These are phyloP conservation scores for Mycena alexandri DNA, from an alignment of 768 basidiomycete species.

Conservation along the genomic window DNA sequence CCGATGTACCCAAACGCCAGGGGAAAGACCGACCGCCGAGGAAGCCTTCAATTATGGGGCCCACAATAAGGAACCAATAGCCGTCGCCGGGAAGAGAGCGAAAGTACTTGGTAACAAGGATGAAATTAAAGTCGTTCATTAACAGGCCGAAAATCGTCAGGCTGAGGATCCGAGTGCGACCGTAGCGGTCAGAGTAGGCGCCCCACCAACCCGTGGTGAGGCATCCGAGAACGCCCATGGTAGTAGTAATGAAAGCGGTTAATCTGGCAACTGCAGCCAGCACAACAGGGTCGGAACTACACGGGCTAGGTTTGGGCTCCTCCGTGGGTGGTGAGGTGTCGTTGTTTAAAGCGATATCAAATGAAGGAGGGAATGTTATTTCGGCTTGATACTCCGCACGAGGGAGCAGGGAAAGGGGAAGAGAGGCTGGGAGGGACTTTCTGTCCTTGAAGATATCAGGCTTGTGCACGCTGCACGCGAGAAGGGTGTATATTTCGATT, in stretches of 20 bases:
- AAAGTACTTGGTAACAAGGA: slow-evolving; percentile 63
- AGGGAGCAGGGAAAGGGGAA: slow-evolving; percentile 3
- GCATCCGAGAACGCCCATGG: slow-evolving; percentile 80
- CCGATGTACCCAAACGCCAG: not conserved
- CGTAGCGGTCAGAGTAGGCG: slow-evolving; percentile 71
- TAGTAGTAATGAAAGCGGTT: slow-evolving; percentile 68
- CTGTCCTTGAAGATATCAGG: slow-evolving; percentile 63
- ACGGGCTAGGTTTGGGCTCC: slow-evolving; percentile 47
- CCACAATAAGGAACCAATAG: slow-evolving; percentile 70
- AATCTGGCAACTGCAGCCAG: slow-evolving; percentile 79
- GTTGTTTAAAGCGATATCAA: slow-evolving; percentile 26
- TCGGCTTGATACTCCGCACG: slow-evolving; percentile 25
- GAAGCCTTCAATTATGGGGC: slow-evolving; percentile 66
- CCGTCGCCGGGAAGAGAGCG: slow-evolving; percentile 65
- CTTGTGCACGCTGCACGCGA: slow-evolving; percentile 77
- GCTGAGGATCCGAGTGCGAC: slow-evolving; percentile 64
- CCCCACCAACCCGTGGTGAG: slow-evolving; percentile 92
- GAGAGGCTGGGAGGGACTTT: not conserved
- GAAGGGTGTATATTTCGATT: slow-evolving; percentile 79
- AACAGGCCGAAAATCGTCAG: slow-evolving; percentile 61
- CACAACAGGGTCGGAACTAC: slow-evolving; percentile 78
- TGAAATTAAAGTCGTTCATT: slow-evolving; percentile 62
- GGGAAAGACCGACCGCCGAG: slow-evolving; percentile 61
- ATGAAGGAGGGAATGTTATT: slow-evolving; percentile 31
- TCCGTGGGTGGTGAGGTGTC: not conserved